Conservation (phyloP, 2,329 filamentous ascomycete genomes). For the Nannizziopsis arthrosporioides region DNA sequence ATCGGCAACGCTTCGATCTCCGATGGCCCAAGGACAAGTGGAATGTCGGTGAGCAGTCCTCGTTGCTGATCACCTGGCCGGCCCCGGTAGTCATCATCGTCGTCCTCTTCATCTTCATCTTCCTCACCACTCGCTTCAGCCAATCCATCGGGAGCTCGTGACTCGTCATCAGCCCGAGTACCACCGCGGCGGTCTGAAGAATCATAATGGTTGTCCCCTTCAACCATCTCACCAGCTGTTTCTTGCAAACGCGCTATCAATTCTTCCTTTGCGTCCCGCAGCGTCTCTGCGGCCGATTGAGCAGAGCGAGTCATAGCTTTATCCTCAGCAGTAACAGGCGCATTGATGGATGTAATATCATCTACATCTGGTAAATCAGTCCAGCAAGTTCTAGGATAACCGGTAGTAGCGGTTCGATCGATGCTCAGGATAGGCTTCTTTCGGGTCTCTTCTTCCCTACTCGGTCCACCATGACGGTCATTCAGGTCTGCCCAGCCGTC, state of each 20-base stretch:
- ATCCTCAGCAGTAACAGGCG: slow-evolving; percentile 35
- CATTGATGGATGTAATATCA: slow-evolving; percentile 28
- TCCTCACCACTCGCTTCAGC: slow-evolving; percentile 37
- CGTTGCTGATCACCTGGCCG: slow-evolving; percentile 46
- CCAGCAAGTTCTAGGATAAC: slow-evolving; percentile 33
- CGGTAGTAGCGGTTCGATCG: slow-evolving; percentile 30
- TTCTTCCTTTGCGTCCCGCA: slow-evolving; percentile 42
- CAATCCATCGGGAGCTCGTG: slow-evolving; percentile 32
- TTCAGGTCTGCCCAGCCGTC: slow-evolving; percentile 36
- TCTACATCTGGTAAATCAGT: slow-evolving; percentile 35
- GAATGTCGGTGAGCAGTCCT: slow-evolving; percentile 82
- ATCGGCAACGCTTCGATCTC: slow-evolving; percentile 94
- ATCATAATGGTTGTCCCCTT: slow-evolving; percentile 34
- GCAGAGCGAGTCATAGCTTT: slow-evolving; percentile 37
- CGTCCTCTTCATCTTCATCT: slow-evolving; percentile 43
- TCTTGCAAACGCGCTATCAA: slow-evolving; percentile 40
- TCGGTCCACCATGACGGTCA: slow-evolving; percentile 11
- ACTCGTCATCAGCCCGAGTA: slow-evolving; percentile 33
- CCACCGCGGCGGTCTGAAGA: slow-evolving; percentile 28
- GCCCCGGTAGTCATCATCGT: slow-evolving; percentile 42
- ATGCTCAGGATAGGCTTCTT: slow-evolving; percentile 34
- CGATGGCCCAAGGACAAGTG: slow-evolving; percentile 82
- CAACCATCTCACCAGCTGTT: slow-evolving; percentile 30
- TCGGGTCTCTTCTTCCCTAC: slow-evolving; percentile 23
- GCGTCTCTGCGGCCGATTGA: slow-evolving; percentile 38